phyloP scores from a whole-genome alignment of 163 green algal species.

The Volvox carteri region DNA sequence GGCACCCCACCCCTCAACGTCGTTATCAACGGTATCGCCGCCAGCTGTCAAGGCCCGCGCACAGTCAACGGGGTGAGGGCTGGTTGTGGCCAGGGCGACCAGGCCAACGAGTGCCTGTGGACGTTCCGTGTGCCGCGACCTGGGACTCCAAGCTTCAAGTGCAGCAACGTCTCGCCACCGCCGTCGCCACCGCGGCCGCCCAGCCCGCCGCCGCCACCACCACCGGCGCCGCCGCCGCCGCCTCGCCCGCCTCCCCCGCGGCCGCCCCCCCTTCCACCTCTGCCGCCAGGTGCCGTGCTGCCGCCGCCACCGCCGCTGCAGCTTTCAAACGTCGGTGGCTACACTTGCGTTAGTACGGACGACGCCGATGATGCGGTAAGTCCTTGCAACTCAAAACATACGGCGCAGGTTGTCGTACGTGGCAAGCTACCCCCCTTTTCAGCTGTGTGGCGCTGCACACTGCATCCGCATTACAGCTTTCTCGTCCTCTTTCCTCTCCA shows the following conservation, averaged over 20 bases:
- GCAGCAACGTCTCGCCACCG: not conserved
- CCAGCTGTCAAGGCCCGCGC: conserved; percentile 10
- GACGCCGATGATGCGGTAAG: conserved; percentile 30
- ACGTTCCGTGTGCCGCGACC: not conserved
- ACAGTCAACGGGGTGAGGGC: not conserved
- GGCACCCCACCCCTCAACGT: not conserved
- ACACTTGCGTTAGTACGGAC: conserved; percentile 18
- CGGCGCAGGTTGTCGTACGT: no score
- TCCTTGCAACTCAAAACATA: no score
- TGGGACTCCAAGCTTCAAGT: not conserved
- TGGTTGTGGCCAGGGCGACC: conserved; percentile 16
- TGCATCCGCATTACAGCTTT: no score
- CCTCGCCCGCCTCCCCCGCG: not conserved
- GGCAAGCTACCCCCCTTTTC: no score
- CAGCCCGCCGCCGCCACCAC: not conserved
- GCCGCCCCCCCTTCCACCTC: not conserved
- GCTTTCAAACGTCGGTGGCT: not conserved
- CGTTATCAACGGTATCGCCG: conserved; percentile 13
- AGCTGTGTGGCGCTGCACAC: no score
- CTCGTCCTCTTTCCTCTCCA: no score
- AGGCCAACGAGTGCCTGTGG: conserved; percentile 51
- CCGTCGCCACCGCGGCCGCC: not conserved
- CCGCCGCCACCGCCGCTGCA: not conserved
- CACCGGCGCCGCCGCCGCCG: not conserved
- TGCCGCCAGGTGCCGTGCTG: not conserved